These are phyloP conservation scores for Oryza meridionalis DNA, from an alignment of 176 grass and related monocot species.

Conservation along the genomic window DNA sequence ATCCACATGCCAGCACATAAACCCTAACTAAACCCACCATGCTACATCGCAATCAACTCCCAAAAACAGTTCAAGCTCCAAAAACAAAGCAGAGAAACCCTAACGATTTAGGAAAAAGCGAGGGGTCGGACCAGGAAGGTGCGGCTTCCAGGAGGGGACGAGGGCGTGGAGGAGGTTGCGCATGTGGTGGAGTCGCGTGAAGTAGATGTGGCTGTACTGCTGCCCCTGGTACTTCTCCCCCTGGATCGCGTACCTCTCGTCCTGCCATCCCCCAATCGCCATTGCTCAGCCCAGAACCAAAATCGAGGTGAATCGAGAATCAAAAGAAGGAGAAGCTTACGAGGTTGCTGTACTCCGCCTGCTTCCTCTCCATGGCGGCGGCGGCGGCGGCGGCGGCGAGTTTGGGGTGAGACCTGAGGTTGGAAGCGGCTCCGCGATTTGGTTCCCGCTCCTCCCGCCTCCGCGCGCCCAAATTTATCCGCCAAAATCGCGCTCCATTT, in stretches of 20 bases:
- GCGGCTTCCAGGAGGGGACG: slow-evolving; percentile 76
- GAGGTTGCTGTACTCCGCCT: slow-evolving; percentile 70
- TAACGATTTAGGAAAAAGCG: neutral
- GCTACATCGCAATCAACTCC: neutral
- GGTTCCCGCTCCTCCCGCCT: slow-evolving; percentile 33
- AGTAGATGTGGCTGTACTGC: slow-evolving; percentile 99
- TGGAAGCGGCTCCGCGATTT: neutral
- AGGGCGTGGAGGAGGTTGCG: slow-evolving; percentile 72
- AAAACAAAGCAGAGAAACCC: neutral
- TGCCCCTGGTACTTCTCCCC: slow-evolving; percentile 92
- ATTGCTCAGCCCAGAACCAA: slow-evolving; percentile 9
- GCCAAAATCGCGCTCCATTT: slow-evolving; percentile 4
- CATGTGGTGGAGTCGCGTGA: slow-evolving; percentile 83
- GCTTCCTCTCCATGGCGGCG: slow-evolving; percentile 78
- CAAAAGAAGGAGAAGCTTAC: slow-evolving; percentile 18
- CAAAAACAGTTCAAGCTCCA: neutral
- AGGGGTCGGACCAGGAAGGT: slow-evolving; percentile 64
- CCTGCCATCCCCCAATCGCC: slow-evolving; percentile 47
- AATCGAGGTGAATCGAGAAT: neutral
- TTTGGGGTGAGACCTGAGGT: neutral
- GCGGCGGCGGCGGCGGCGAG: slow-evolving; percentile 47
- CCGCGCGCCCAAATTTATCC: slow-evolving; percentile 33
- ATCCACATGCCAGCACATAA: neutral
- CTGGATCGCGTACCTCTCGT: slow-evolving; percentile 81
- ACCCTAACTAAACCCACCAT: neutral